Evolutionary conservation across 169 alveolate genomes (phyloP).

Genomic region (Plasmodium relictum): DNA sequence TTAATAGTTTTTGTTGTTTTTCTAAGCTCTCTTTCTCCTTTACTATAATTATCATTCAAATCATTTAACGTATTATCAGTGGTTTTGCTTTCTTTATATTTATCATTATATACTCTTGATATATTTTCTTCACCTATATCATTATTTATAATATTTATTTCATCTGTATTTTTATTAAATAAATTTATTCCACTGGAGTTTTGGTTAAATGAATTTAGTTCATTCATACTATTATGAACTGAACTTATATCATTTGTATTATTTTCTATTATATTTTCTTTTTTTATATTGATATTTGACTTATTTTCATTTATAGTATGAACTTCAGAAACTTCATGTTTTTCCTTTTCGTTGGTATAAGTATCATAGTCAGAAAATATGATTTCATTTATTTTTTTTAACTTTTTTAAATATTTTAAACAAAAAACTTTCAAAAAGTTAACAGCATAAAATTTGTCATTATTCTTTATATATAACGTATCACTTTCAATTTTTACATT

Average conservation of each 20-base stretch:
- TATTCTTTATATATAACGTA: conserved; percentile 52
- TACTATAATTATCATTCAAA: not conserved
- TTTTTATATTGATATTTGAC: not conserved
- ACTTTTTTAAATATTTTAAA: conserved; percentile 47
- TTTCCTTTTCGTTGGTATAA: not conserved
- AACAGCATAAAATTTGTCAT: conserved; percentile 40
- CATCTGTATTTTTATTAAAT: not conserved
- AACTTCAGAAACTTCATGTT: conserved; percentile 3
- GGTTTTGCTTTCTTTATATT: not conserved
- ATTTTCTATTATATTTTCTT: not conserved
- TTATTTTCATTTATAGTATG: not conserved
- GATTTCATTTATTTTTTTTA: conserved; percentile 37
- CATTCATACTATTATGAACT: too few relatives aligned
- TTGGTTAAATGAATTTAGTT: too few relatives aligned
- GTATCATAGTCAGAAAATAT: conserved; percentile 45
- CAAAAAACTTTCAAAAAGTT: conserved; percentile 64
- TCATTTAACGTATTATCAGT: not conserved
- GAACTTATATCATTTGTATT: too few relatives aligned
- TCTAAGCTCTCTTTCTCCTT: not conserved
- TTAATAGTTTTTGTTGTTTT: not conserved
- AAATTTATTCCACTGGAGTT: too few relatives aligned
- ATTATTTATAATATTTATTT: not conserved
- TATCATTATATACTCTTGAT: conserved; percentile 1
- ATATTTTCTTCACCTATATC: not conserved
- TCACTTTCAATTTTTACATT: conserved; percentile 67